These are phyloP conservation scores for Coniochaeta hoffmannii DNA, from an alignment of 2,329 filamentous ascomycete genomes.

Conservation along the genomic window DNA sequence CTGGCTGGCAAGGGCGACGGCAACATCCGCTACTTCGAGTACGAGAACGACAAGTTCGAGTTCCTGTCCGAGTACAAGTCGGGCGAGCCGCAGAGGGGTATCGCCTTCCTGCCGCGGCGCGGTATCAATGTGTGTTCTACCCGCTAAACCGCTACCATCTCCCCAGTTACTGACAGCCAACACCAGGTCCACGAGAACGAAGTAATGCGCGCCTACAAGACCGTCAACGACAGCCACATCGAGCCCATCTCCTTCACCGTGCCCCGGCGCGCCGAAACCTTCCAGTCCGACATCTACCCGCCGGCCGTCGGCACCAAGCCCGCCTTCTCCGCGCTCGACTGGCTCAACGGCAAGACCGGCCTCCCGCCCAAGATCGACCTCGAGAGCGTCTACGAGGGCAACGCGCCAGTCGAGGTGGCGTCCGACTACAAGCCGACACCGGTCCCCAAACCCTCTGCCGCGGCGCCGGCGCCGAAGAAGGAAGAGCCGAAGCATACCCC, in stretches of 20 bases:
- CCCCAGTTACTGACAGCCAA: slow-evolving; percentile 13
- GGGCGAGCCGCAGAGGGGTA: slow-evolving; percentile 84
- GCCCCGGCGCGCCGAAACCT: slow-evolving; percentile 83
- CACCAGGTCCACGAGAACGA: slow-evolving; percentile 84
- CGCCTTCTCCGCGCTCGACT: slow-evolving; percentile 72
- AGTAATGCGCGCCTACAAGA: slow-evolving; percentile 93
- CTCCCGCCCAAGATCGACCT: slow-evolving; percentile 89
- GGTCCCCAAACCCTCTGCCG: slow-evolving; percentile 31
- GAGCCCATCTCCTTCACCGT: slow-evolving; percentile 98
- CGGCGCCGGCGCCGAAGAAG: slow-evolving; percentile 41
- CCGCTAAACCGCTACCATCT: slow-evolving; percentile 4
- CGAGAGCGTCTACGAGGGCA: slow-evolving; percentile 83
- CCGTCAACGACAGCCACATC: slow-evolving; percentile 87
- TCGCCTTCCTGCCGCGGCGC: slow-evolving; percentile 90
- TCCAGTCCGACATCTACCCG: slow-evolving; percentile 96
- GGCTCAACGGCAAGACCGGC: slow-evolving; percentile 77
- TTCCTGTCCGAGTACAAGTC: slow-evolving; percentile 97
- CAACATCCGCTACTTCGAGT: slow-evolving; percentile 98
- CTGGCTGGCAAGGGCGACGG: slow-evolving; percentile 96
- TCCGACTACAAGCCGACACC: slow-evolving; percentile 57
- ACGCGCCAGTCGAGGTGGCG: slow-evolving; percentile 68
- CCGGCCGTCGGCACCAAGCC: slow-evolving; percentile 75
- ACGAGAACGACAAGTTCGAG: slow-evolving; percentile 98
- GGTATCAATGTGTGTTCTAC: slow-evolving; percentile 68
- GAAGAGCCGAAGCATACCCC: slow-evolving; percentile 33